Percentiles rank a stretch among this genome's conserved stretches.
Evolutionary conservation across 805 yeast genomes (phyloP).

Genomic region (Cyberlindnera saturnus): DNA sequence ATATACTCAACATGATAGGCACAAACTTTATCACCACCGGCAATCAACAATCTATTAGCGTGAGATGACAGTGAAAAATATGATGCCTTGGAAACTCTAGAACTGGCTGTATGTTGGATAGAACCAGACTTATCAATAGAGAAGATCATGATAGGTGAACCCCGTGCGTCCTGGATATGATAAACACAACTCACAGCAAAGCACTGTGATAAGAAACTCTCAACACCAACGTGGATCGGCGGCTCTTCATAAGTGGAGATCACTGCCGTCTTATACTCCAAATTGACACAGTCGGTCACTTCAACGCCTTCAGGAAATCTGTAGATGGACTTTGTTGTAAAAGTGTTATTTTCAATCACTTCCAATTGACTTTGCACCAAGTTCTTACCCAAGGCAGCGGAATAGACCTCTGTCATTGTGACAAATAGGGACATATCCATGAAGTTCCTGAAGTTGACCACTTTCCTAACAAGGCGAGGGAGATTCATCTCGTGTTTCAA

Average conservation of each 20-base stretch:
- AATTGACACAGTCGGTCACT: constrained; percentile 20
- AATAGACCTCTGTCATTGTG: constrained; percentile 10
- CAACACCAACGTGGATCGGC: constrained; percentile 25
- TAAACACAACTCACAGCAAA: constrained; percentile 30
- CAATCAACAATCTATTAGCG: constrained; percentile 24
- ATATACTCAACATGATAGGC: constrained; percentile 29
- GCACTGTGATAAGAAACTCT: constrained; percentile 29
- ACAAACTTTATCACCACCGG: constrained; percentile 26
- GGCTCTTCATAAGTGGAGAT: constrained; percentile 21
- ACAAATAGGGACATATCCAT: constrained; percentile 18
- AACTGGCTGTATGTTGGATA: constrained; percentile 22
- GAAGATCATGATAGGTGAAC: constrained; percentile 27
- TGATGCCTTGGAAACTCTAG: constrained; percentile 13
- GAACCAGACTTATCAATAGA: constrained; percentile 30
- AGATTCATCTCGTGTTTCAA: constrained; percentile 8
- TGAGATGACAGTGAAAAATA: constrained; percentile 25
- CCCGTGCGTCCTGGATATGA: constrained; percentile 26
- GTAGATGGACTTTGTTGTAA: constrained; percentile 12
- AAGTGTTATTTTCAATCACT: constrained; percentile 23
- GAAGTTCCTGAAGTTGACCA: constrained; percentile 18
- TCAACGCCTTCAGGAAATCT: constrained; percentile 19
- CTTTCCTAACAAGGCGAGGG: constrained; percentile 12
- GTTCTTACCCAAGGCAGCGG: constrained; percentile 2
- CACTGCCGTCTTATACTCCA: constrained; percentile 14
- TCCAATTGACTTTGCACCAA: constrained; percentile 16